These are phyloP conservation scores for Pisolithus sp. DNA, from an alignment of 768 basidiomycete species.

Conservation along the genomic window DNA sequence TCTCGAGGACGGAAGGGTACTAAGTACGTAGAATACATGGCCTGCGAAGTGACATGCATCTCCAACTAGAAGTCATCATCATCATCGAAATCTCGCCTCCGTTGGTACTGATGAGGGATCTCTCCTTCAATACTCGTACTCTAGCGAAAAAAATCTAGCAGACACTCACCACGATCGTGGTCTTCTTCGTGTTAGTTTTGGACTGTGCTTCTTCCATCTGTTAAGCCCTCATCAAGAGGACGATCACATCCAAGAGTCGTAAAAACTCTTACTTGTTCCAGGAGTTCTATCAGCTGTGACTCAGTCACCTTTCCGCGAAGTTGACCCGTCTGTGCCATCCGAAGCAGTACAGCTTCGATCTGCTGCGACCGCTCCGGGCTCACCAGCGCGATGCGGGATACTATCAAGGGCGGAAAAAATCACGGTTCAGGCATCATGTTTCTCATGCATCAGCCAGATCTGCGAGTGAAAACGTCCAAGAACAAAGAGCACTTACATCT, in stretches of 20 bases:
- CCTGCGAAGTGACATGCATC: too few species aligned
- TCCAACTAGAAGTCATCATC: constrained; percentile 46
- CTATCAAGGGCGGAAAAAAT: constrained; percentile 33
- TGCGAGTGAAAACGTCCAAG: neutral
- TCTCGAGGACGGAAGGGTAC: neutral
- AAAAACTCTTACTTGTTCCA: constrained; percentile 65
- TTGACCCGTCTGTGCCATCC: constrained; percentile 83
- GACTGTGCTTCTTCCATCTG: constrained; percentile 53
- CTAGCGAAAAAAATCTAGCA: neutral
- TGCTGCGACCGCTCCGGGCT: constrained; percentile 75
- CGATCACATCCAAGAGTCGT: neutral
- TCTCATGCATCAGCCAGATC: neutral
- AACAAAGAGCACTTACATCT: constrained; percentile 44
- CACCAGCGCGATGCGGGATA: constrained; percentile 83
- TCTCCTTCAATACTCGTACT: constrained; percentile 1
- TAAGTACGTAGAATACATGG: too few species aligned
- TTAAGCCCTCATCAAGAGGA: neutral
- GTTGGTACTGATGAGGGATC: constrained; percentile 43
- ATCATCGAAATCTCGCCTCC: constrained; percentile 61
- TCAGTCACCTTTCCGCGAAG: constrained; percentile 72
- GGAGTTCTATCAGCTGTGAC: constrained; percentile 72
- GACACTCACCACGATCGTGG: constrained; percentile 48
- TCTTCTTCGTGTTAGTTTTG: constrained; percentile 45
- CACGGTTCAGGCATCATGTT: neutral
- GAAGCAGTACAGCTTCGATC: constrained; percentile 69